Evolutionary conservation across 2,329 filamentous ascomycete genomes (phyloP).

Genomic region (Aspergillus hiratsukae): DNA sequence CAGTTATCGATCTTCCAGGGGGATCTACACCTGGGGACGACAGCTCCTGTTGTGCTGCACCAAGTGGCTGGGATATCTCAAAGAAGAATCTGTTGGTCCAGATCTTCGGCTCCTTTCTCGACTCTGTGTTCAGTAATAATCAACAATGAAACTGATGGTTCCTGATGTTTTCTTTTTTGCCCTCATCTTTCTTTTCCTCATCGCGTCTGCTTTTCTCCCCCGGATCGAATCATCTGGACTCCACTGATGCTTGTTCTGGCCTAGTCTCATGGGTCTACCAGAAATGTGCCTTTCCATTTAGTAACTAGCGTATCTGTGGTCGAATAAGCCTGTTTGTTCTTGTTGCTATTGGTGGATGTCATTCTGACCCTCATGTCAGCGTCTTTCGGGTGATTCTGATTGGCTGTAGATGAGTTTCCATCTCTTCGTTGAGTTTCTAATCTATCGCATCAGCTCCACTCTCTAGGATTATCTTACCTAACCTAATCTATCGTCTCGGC

Average conservation of each 20-base stretch:
- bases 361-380: constrained; percentile 13
- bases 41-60: constrained; percentile 1
- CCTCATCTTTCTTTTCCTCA: neutral
- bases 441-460: constrained; percentile 4
- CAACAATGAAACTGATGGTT: neutral
- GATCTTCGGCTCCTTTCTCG: neutral
- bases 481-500: constrained; percentile 2
- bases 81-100: neutral
- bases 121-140: neutral
- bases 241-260: constrained; percentile 25
- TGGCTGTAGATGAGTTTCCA: constrained; percentile 7
- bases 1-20: constrained; percentile 22
- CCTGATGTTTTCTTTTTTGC: neutral
- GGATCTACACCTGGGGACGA: constrained; percentile 19
- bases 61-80: neutral
- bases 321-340: constrained; percentile 25
- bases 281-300: constrained; percentile 19
- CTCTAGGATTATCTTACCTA: neutral
- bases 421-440: constrained; percentile 1
- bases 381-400: constrained; percentile 10
- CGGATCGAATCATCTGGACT: constrained; percentile 24
- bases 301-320: constrained; percentile 13
- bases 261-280: constrained; percentile 20
- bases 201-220: constrained; percentile 12
- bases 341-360: constrained; percentile 18